Evolutionary conservation across 495 filamentous ascomycete species (phyloP).

Genomic region (Neurospora sp.): DNA sequence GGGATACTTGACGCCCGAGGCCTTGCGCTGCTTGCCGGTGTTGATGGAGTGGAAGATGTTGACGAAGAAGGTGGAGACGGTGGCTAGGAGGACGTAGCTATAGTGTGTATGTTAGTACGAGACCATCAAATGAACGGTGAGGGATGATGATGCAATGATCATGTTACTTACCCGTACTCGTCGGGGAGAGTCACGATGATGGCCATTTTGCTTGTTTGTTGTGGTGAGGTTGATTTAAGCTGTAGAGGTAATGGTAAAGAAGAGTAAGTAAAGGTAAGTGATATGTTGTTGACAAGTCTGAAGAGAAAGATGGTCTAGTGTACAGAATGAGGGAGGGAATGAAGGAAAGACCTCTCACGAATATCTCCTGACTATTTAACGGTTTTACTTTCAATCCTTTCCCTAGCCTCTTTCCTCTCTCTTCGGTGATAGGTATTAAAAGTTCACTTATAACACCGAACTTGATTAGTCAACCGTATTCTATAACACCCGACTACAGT

Average conservation of each 20-base stretch:
- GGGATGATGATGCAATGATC: not conserved
- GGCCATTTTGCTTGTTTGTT: conserved; percentile 12
- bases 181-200: conserved; percentile 19
- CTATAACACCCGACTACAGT: not conserved
- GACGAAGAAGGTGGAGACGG: conserved; percentile 50
- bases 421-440: not conserved
- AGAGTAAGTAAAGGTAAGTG: not conserved
- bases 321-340: not conserved
- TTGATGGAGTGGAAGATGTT: conserved; percentile 41
- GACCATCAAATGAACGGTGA: not conserved
- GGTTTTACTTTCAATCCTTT: not conserved
- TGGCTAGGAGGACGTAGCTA: conserved; percentile 49
- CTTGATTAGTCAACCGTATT: not conserved
- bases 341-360: not conserved
- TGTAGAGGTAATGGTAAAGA: not conserved
- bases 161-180: conserved; percentile 33
- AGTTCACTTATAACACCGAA: not conserved
- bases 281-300: not conserved
- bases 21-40: conserved; percentile 37
- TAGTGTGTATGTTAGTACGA: not conserved
- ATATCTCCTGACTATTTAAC: not conserved
- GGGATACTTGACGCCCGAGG: conserved; percentile 51
- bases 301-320: not conserved
- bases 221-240: not conserved
- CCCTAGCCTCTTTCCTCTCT: not conserved